Percentiles rank a stretch among this genome's conserved stretches.
Evolutionary conservation across 768 basidiomycete species (phyloP).

Genomic region (Cantharellus anzutake): DNA sequence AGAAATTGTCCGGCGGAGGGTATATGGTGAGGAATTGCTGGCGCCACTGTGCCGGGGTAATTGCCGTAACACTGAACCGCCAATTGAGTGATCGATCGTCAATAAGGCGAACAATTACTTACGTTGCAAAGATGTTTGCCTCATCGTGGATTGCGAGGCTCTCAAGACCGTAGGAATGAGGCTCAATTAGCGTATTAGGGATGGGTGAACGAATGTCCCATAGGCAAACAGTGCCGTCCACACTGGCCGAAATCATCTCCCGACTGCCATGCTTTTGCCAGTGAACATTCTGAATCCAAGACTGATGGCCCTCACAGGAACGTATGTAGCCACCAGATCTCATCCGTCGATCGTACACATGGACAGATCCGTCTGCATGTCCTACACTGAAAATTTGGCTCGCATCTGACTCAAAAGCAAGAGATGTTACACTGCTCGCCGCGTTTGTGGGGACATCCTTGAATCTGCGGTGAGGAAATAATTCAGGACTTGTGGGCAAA

Average conservation of each 20-base stretch:
- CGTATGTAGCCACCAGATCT: constrained; percentile 69
- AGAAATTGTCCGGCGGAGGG: constrained; percentile 26
- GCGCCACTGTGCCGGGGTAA: constrained; percentile 41
- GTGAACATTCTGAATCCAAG: constrained; percentile 83
- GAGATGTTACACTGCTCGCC: constrained; percentile 74
- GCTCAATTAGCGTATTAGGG: constrained; percentile 38
- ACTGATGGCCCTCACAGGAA: constrained; percentile 53
- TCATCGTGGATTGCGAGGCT: constrained; percentile 76
- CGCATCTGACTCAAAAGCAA: constrained; percentile 57
- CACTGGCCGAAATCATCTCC: constrained; percentile 70
- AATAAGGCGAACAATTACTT: constrained; percentile 16
- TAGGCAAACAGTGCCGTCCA: constrained; percentile 76
- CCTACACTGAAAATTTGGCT: constrained; percentile 72
- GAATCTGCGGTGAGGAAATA: neutral
- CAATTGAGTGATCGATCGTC: neutral
- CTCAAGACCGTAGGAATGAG: constrained; percentile 53
- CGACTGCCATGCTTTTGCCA: constrained; percentile 52
- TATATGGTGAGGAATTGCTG: constrained; percentile 44
- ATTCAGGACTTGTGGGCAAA: constrained; percentile 2
- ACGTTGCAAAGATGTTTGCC: constrained; percentile 74
- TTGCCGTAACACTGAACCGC: constrained; percentile 33
- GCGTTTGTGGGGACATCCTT: constrained; percentile 83
- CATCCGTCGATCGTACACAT: constrained; percentile 81
- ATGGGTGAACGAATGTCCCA: constrained; percentile 71
- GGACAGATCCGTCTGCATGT: constrained; percentile 81